Base-by-base conservation (phyloP, 768 basidiomycete genomes). In the Leccinum fibrillosum region DNA sequence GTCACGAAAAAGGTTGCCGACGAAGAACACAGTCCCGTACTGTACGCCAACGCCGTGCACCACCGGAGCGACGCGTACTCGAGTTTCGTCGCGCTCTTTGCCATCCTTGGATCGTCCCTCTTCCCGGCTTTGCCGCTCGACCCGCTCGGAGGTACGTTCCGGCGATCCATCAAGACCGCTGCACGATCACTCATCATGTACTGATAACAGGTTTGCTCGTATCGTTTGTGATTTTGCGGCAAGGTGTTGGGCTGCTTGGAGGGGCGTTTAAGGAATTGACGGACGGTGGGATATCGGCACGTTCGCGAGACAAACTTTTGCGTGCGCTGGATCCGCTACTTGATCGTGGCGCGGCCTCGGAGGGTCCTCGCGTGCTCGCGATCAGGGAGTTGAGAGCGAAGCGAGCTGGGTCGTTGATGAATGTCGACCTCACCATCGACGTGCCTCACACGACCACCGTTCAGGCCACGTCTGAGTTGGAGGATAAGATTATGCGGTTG, bases 51-150 rank as follows among this genome's bases (percentile, higher is more conserved):
- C 71, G 97, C 96, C 6, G 82, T 94, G 56, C 96, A 98, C 72
- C 97, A 99, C 74, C 84, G 97, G n/a, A 94, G 92, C 62, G 97
- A 99, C 71, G 94, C 93, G 6, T 93, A 94, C 68, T 94, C 94
- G 3, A 95, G 94, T 65, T 64, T 89, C 51, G 93, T 99, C 54
- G 94, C 95, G 11, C 83, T 98, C 55, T 82, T 89, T 49, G 95
- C 96, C 15, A 99, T 99, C 67, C 74, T 98, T 8, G 94, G 95
- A 12, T 92, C 88, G 10, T 91, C 91, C 78, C 78, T 85, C 63
- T 90, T 90, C 72, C 94, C 94, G 15, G 78, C 83, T n/a, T 69
- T 92, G 54, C 90, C 97, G 57, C 77, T 98, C 37, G 97, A 99
- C 70, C 95, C 97, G 9, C 80, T 99, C 35, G 97, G 97, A 62